Evolutionary conservation across 2,329 filamentous ascomycete genomes (phyloP).

Genomic region (Tolypocladium amazonense): DNA sequence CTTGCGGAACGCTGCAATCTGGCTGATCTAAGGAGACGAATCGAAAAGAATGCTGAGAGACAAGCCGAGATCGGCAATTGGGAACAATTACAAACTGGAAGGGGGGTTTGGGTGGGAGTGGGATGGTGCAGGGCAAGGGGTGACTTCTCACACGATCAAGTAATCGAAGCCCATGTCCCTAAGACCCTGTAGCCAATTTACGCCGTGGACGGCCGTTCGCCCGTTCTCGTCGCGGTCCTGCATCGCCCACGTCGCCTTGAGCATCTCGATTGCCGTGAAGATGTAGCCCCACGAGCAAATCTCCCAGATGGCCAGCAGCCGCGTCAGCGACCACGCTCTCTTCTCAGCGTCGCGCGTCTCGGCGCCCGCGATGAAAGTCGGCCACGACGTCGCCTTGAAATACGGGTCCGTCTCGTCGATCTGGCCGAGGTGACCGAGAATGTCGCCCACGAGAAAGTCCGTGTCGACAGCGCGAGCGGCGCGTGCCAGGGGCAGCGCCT

Average conservation of each 20-base stretch:
- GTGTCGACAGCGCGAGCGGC: constrained; percentile 27
- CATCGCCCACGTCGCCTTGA: constrained; percentile 35
- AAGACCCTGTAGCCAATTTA: constrained; percentile 32
- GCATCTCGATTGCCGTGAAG: constrained; percentile 36
- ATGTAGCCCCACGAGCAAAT: constrained; percentile 40
- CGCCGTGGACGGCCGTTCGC: constrained; percentile 6
- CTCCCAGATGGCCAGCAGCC: constrained; percentile 32
- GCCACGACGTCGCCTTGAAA: constrained; percentile 52
- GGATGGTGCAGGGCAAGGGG: not conserved
- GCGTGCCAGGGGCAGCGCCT: constrained; percentile 27
- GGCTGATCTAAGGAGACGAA: too few species aligned
- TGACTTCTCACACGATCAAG: constrained; percentile 28
- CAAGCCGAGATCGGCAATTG: not conserved
- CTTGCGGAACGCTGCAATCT: not conserved
- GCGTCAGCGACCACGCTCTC: constrained; percentile 40
- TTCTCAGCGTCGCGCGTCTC: constrained; percentile 36
- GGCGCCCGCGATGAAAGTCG: constrained; percentile 46
- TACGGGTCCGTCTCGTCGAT: constrained; percentile 37
- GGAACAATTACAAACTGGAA: not conserved
- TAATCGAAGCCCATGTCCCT: constrained; percentile 32
- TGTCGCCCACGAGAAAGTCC: constrained; percentile 35
- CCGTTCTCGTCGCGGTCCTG: constrained; percentile 20
- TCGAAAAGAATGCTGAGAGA: not conserved
- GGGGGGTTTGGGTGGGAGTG: not conserved
- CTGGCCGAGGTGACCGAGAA: constrained; percentile 37